These are phyloP conservation scores for Aureobasidium subglaciale DNA, from an alignment of 2,329 filamentous ascomycete genomes.

Conservation along the genomic window DNA sequence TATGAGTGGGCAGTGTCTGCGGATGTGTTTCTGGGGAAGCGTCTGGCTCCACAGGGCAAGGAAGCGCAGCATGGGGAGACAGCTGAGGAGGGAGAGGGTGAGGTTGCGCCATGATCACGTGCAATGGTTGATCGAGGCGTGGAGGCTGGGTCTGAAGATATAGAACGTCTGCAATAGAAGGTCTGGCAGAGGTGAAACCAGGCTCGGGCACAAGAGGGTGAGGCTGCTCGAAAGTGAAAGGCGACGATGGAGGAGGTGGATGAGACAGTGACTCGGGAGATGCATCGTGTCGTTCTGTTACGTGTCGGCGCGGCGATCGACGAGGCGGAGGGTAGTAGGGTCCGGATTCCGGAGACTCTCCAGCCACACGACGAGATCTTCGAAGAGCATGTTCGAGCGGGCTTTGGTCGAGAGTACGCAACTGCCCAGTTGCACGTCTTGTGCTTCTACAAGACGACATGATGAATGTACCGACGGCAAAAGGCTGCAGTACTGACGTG, in stretches of 20 bases:
- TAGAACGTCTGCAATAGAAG: neutral
- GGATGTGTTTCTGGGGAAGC: too few species aligned
- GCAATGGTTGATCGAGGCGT: neutral
- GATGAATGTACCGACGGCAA: neutral
- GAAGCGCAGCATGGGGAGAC: too few species aligned
- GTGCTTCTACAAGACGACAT: neutral
- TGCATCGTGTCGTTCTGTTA: neutral
- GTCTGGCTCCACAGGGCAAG: too few species aligned
- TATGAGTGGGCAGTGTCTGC: neutral
- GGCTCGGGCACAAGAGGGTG: constrained; percentile 7
- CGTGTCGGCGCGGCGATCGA: neutral
- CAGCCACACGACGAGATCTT: constrained; percentile 10
- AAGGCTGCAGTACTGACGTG: neutral
- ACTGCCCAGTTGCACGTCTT: neutral
- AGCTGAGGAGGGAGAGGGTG: neutral
- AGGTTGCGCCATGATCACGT: neutral
- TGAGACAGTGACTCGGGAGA: neutral
- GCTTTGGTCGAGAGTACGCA: neutral
- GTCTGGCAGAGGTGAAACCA: neutral
- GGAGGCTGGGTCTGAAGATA: neutral
- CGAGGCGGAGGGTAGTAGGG: constrained; percentile 4
- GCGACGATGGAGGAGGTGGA: constrained; percentile 6
- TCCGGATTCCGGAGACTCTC: constrained; percentile 1
- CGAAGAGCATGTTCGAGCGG: neutral
- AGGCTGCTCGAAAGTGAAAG: constrained; percentile 5